phyloP scores from a whole-genome alignment of 345 rosid species.

The Salix koriyanagi region DNA sequence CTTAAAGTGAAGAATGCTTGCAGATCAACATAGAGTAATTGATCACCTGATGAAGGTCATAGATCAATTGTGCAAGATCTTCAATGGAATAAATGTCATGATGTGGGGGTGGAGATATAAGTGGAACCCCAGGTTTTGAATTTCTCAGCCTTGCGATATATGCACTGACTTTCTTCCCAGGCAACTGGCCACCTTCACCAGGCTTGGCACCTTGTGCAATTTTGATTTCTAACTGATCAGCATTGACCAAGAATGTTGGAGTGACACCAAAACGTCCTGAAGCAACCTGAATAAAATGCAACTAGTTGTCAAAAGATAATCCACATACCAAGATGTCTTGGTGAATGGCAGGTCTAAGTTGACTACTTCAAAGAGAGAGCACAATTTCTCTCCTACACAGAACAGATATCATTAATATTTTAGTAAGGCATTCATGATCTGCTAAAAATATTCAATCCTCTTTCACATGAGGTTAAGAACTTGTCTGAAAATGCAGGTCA shows the following conservation, averaged over 20 bases:
- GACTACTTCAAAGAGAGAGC: neutral
- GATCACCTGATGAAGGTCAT: conserved; percentile 93
- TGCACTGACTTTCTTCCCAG: conserved; percentile 98
- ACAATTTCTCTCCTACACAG: neutral
- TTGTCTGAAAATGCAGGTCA: conserved; percentile 9
- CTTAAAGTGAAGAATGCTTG: neutral
- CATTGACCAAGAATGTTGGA: conserved; percentile 92
- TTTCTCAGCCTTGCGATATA: conserved; percentile 91
- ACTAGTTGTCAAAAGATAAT: neutral
- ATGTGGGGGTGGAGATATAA: conserved; percentile 98
- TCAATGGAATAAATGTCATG: conserved; percentile 97
- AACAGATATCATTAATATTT: neutral
- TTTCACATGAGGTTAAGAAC: neutral
- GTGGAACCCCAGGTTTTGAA: conserved; percentile 99
- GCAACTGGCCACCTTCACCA: conserved; percentile 98
- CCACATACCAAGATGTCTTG: neutral
- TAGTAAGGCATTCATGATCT: neutral
- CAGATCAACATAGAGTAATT: conserved; percentile 17
- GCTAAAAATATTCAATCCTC: neutral
- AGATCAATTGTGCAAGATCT: conserved; percentile 97
- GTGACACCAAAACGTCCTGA: conserved; percentile 99
- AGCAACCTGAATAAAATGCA: conserved; percentile 70
- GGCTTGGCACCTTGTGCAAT: conserved; percentile 99
- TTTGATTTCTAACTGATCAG: conserved; percentile 93
- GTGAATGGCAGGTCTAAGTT: neutral